These are phyloP conservation scores for Brasenia schreberi DNA, from an alignment of 164 flowering plant species.

Conservation along the genomic window DNA sequence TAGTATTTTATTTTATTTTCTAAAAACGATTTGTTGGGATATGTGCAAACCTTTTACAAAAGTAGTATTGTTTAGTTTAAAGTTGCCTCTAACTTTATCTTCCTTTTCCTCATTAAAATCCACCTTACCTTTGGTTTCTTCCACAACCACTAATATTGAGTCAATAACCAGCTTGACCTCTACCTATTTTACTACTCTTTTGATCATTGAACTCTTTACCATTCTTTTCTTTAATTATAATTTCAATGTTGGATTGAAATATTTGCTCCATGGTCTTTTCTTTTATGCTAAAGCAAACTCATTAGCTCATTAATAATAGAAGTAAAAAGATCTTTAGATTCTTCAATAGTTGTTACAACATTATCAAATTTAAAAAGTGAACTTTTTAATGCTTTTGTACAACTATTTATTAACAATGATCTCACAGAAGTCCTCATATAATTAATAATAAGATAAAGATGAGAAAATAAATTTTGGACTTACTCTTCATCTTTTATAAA, in stretches of 20 bases:
- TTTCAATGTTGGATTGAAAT: neutral
- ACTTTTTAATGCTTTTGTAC: no score
- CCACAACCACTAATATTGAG: neutral
- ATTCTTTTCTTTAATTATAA: neutral
- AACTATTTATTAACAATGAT: no score
- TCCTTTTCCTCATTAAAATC: neutral
- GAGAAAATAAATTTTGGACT: no score
- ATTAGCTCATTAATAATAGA: no score
- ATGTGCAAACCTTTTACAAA: neutral
- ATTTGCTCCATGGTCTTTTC: neutral
- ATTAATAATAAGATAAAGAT: no score
- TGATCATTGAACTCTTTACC: neutral
- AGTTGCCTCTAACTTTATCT: neutral
- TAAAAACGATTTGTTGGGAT: neutral
- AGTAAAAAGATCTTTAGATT: no score
- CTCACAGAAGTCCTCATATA: no score
- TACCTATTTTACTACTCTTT: neutral
- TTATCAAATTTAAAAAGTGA: no score
- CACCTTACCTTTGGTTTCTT: no score
- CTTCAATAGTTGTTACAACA: no score
- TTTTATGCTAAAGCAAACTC: no score
- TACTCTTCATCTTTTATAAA: no score
- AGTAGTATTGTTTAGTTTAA: neutral
- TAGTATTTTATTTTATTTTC: neutral
- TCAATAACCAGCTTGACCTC: neutral